A percentile compares a stretch with the other conserved stretches of the same genome.
Evolutionary conservation across 441 rosid genomes (phyloP).

Genomic region (Theobroma grandiflorum): DNA sequence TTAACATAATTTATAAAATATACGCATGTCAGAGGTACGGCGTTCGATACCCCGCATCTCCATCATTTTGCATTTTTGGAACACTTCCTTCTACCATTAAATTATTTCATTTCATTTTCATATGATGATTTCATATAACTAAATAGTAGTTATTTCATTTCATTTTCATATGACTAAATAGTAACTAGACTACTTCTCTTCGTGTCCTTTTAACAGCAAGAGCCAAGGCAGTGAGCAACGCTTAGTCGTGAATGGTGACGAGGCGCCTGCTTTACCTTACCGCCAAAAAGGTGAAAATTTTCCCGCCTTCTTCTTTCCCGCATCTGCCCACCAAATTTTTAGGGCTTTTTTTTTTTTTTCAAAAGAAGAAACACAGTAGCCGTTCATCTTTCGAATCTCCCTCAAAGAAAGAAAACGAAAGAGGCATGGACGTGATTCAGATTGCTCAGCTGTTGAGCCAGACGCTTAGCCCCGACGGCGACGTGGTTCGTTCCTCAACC

Average conservation of each 20-base stretch:
- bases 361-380: background rate
- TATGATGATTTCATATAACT: no score
- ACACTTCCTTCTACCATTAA: no score
- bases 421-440: slow-evolving; percentile 51
- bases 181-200: no score
- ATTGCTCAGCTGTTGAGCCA: slow-evolving; percentile 63
- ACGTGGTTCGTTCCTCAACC: slow-evolving; percentile 55
- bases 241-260: no score
- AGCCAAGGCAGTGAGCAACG: background rate
- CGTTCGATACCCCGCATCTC: slow-evolving; percentile 81
- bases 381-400: background rate
- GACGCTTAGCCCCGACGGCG: slow-evolving; percentile 68
- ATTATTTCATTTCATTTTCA: no score
- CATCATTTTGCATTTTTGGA: slow-evolving; percentile 18
- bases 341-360: slow-evolving; percentile 10
- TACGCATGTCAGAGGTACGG: slow-evolving; percentile 67
- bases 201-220: background rate
- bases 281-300: slow-evolving; percentile 4
- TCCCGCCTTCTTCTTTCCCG: slow-evolving; percentile 26
- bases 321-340: slow-evolving; percentile 8
- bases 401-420: background rate
- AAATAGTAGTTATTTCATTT: no score
- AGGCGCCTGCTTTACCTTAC: background rate
- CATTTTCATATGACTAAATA: no score
- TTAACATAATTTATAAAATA: no score